A percentile compares a stretch with the other conserved stretches of the same genome.
Evolutionary conservation across 352 stramenopile species (phyloP).

Genomic region (Globisporangium carolinianum): DNA sequence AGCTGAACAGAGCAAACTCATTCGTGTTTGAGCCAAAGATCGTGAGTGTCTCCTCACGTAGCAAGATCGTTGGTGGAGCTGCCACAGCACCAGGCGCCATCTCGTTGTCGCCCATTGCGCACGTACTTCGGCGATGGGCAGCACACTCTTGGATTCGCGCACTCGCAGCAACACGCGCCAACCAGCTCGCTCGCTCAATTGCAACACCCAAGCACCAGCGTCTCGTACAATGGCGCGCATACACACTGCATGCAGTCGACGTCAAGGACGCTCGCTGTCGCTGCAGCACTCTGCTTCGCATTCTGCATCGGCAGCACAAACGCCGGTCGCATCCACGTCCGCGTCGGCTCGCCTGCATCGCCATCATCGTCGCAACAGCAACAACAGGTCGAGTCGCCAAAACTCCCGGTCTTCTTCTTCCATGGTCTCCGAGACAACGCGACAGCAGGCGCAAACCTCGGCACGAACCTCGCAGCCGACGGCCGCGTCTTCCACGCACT

Average conservation of each 20-base stretch:
- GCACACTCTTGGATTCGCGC: too few relatives aligned
- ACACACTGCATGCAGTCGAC: background rate
- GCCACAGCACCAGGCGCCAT: too few relatives aligned
- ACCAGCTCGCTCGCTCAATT: too few relatives aligned
- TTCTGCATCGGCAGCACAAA: background rate
- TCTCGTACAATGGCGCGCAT: background rate
- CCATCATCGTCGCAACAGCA: too few relatives aligned
- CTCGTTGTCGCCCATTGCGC: too few relatives aligned
- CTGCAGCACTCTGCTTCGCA: background rate
- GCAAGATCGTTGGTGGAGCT: too few relatives aligned
- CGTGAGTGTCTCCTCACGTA: too few relatives aligned
- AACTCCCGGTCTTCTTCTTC: slow-evolving; percentile 37
- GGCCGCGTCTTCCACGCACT: slow-evolving; percentile 24
- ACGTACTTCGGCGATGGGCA: too few relatives aligned
- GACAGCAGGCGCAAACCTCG: slow-evolving; percentile 13
- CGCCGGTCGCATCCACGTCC: slow-evolving; percentile 7
- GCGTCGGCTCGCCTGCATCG: slow-evolving; percentile 24
- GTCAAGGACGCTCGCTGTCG: background rate
- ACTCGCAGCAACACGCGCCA: too few relatives aligned
- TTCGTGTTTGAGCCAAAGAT: too few relatives aligned
- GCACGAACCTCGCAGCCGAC: slow-evolving; percentile 25
- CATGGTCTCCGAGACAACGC: slow-evolving; percentile 27
- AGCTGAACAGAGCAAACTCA: too few relatives aligned
- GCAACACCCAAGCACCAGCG: too few relatives aligned
- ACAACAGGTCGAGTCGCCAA: background rate